Evolutionary conservation across 1,284 basidiomycete genomes (phyloP).

Genomic region (Papiliotrema nemorosa): DNA sequence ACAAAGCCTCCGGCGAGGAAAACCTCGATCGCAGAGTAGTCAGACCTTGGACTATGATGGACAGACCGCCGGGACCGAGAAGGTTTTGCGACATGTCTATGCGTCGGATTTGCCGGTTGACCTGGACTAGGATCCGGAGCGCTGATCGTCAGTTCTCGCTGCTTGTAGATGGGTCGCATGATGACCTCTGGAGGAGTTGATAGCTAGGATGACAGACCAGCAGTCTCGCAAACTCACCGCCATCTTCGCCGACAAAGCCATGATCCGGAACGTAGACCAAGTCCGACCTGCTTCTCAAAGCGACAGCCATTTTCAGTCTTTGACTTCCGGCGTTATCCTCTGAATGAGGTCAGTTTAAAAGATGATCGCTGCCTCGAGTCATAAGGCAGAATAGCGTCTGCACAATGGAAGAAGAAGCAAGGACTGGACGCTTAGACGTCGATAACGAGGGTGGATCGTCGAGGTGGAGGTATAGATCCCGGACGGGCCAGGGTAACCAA

Average conservation of each 20-base stretch:
- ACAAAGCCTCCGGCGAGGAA: slow-evolving; percentile 21
- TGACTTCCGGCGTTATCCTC: too few relatives aligned
- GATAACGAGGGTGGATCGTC: too few relatives aligned
- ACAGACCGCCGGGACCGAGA: slow-evolving; percentile 31
- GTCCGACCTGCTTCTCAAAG: slow-evolving; percentile 31
- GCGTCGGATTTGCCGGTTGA: slow-evolving; percentile 32
- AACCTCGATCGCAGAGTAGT: slow-evolving; percentile 21
- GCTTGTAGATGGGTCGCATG: neutral
- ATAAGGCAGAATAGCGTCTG: too few relatives aligned
- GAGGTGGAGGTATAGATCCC: too few relatives aligned
- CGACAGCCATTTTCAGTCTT: slow-evolving; percentile 30
- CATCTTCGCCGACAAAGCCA: slow-evolving; percentile 38
- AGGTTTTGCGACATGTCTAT: slow-evolving; percentile 43
- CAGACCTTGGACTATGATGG: slow-evolving; percentile 36
- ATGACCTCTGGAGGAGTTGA: neutral
- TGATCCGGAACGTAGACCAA: slow-evolving; percentile 42
- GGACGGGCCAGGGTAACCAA: too few relatives aligned
- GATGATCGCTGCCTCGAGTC: too few relatives aligned
- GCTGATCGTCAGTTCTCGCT: slow-evolving; percentile 18
- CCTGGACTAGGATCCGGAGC: slow-evolving; percentile 30
- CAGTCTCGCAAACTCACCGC: slow-evolving; percentile 38
- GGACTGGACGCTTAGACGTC: too few relatives aligned
- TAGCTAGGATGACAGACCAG: neutral
- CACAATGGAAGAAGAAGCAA: too few relatives aligned
- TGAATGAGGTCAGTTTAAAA: too few relatives aligned